Conservation (phyloP, 345 rosid species). For the Microthlaspi erraticum region DNA sequence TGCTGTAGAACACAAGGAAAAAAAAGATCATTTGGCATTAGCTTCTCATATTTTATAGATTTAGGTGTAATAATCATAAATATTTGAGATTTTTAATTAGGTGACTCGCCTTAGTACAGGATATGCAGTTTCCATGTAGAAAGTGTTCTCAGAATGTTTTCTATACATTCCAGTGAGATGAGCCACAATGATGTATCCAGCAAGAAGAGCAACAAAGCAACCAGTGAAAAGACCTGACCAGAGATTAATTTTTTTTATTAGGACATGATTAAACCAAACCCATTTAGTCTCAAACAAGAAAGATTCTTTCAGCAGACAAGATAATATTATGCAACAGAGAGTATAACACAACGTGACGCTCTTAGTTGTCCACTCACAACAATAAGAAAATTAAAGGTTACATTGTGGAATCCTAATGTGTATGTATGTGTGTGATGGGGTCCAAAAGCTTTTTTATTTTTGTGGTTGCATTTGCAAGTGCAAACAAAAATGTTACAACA, state of each 20-base stretch:
- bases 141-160: slow-evolving; percentile 57
- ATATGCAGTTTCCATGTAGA: slow-evolving; percentile 95
- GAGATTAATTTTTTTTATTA: not conserved
- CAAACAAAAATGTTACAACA: slow-evolving; percentile 32
- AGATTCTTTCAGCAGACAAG: slow-evolving; percentile 39
- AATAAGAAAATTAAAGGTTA: slow-evolving; percentile 17
- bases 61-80: not conserved
- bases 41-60: slow-evolving; percentile 20
- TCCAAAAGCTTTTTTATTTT: slow-evolving; percentile 28
- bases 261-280: slow-evolving; percentile 12
- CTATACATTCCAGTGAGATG: slow-evolving; percentile 84
- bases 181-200: slow-evolving; percentile 88
- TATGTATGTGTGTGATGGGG: slow-evolving; percentile 41
- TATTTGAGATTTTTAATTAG: not conserved
- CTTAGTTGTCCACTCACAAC: slow-evolving; percentile 56
- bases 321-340: slow-evolving; percentile 42
- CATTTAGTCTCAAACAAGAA: slow-evolving; percentile 7
- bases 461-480: slow-evolving; percentile 32
- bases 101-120: slow-evolving; percentile 90
- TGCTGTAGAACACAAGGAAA: slow-evolving; percentile 60
- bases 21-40: slow-evolving; percentile 14
- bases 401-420: slow-evolving; percentile 48
- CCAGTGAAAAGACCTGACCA: slow-evolving; percentile 89
- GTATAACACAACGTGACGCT: slow-evolving; percentile 51
- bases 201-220: slow-evolving; percentile 85